Percentiles rank a stretch among this genome's conserved stretches.
Conservation (phyloP, 805 yeast species). For the Candida adriatica region DNA sequence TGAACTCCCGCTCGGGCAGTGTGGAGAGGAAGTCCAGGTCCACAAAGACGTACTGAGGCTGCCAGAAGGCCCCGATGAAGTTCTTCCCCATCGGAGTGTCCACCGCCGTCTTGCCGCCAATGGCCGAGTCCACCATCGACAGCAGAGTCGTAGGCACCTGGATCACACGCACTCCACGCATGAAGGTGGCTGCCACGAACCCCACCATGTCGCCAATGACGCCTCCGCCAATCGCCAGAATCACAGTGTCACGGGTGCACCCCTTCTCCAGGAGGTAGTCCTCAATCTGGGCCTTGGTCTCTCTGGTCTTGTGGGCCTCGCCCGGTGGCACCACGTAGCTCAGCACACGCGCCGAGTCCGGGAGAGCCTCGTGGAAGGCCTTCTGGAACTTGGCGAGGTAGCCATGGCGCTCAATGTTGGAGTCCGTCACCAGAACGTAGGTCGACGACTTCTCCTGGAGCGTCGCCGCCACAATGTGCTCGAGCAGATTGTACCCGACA, state of each 20-base stretch:
- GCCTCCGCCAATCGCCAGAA: slow-evolving; percentile 96
- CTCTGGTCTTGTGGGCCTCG: slow-evolving; percentile 81
- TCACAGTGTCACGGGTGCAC: slow-evolving; percentile 93
- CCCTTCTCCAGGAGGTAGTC: slow-evolving; percentile 77
- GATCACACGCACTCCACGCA: slow-evolving; percentile 93
- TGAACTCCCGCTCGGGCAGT: slow-evolving; percentile 87
- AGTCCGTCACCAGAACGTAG: slow-evolving; percentile 84
- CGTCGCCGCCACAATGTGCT: slow-evolving; percentile 65
- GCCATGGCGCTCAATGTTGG: slow-evolving; percentile 64
- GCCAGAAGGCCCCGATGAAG: slow-evolving; percentile 96
- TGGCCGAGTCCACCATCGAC: slow-evolving; percentile 97
- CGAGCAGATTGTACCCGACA: slow-evolving; percentile 78
- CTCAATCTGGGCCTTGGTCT: slow-evolving; percentile 88
- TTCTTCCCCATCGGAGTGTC: slow-evolving; percentile 96
- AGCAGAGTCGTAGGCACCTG: slow-evolving; percentile 92
- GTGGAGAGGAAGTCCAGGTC: slow-evolving; percentile 85
- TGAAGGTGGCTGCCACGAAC: slow-evolving; percentile 97
- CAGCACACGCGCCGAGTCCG: slow-evolving; percentile 56
- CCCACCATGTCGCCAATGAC: slow-evolving; percentile 99
- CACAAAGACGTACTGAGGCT: slow-evolving; percentile 81
- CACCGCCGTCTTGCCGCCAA: slow-evolving; percentile 97
- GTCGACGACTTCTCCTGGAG: slow-evolving; percentile 76
- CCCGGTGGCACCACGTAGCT: slow-evolving; percentile 84
- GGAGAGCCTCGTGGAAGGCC: slow-evolving; percentile 38
- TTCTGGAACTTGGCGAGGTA: slow-evolving; percentile 43